phyloP scores from a whole-genome alignment of 305 asterid species.

The Solanum hybrid region DNA sequence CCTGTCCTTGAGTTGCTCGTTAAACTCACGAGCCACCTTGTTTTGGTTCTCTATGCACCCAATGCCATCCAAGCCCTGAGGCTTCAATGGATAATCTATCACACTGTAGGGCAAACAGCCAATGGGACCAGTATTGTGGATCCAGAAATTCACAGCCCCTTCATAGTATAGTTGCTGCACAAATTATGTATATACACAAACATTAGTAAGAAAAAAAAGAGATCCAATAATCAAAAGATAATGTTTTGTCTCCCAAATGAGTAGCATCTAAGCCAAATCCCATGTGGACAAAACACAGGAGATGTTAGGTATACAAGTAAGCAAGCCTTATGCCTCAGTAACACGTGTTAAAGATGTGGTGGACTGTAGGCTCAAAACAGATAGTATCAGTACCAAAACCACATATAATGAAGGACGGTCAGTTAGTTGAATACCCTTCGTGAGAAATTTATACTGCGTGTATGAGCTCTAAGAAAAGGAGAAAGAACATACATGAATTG shows the following conservation, averaged over 20 bases:
- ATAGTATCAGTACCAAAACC: neutral
- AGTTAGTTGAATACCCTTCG: neutral
- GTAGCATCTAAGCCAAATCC: neutral
- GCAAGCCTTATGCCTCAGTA: neutral
- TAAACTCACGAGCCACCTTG: slow-evolving; percentile 24
- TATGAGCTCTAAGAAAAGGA: neutral
- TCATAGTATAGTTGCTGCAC: slow-evolving; percentile 15
- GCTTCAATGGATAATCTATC: slow-evolving; percentile 2
- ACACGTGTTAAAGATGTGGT: neutral
- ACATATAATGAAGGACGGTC: neutral
- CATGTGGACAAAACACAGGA: neutral
- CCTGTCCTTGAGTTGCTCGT: slow-evolving; percentile 14
- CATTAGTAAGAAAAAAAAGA: neutral
- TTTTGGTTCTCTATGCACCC: slow-evolving; percentile 20
- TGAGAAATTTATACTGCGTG: too few relatives aligned
- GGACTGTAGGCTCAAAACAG: neutral
- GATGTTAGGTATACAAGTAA: neutral
- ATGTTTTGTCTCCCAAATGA: neutral
- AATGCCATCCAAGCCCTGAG: slow-evolving; percentile 4
- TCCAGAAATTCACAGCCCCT: slow-evolving; percentile 28
- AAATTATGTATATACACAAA: neutral
- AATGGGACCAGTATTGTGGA: slow-evolving; percentile 29
- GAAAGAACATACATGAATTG: slow-evolving; percentile 5
- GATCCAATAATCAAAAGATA: neutral
- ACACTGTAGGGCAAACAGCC: slow-evolving; percentile 20